Percentiles rank a stretch among this genome's conserved stretches.
Evolutionary conservation across 495 filamentous ascomycete species (phyloP).

Genomic region (Evernia prunastri): DNA sequence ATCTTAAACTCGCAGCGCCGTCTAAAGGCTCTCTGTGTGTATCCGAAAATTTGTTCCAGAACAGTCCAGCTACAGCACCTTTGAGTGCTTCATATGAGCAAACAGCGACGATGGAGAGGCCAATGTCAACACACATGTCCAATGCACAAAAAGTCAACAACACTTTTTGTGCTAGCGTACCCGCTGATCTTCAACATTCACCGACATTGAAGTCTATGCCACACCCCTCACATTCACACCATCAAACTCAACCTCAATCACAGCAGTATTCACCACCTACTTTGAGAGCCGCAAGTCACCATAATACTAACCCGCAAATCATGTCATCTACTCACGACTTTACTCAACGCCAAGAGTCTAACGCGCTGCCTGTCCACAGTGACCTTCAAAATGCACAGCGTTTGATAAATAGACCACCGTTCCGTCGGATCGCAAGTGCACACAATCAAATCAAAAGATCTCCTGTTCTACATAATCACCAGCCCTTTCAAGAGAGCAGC

Average conservation of each 20-base stretch:
- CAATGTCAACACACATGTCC: background rate
- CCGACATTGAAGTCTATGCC: background rate
- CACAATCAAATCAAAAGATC: background rate
- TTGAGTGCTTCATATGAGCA: background rate
- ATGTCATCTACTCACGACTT: background rate
- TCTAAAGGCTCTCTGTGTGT: background rate
- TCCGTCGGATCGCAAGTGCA: background rate
- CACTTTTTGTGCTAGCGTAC: background rate
- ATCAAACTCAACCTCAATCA: background rate
- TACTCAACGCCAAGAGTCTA: background rate
- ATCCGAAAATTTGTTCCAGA: background rate
- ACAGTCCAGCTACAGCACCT: background rate
- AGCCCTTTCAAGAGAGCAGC: constrained; percentile 15
- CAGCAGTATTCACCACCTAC: background rate
- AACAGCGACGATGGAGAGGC: background rate
- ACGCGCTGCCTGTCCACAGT: background rate
- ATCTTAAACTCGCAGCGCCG: background rate
- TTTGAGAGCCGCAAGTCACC: background rate
- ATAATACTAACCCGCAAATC: background rate
- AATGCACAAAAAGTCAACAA: background rate
- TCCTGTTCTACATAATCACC: background rate
- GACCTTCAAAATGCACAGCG: background rate
- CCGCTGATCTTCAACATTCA: constrained; percentile 8
- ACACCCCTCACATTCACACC: background rate
- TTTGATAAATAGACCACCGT: background rate